Conservation (phyloP, 371 early-diverging fungal species). For the Circinella minor region DNA sequence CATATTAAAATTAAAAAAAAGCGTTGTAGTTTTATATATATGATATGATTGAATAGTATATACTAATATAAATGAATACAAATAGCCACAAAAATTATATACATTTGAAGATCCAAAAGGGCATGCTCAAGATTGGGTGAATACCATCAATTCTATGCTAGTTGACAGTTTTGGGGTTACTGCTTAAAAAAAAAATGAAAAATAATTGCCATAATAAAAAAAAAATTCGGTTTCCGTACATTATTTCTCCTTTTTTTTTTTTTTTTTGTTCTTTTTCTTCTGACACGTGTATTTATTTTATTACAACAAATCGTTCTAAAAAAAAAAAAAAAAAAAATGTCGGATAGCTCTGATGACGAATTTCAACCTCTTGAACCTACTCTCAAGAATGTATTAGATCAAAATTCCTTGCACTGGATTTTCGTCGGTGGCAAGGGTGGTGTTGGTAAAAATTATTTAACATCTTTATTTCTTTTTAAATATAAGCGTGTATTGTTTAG, state of each 20-base stretch:
- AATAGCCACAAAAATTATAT: constrained; percentile 60
- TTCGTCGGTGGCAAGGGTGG: constrained; percentile 99
- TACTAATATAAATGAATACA: background rate
- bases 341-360: constrained; percentile 61
- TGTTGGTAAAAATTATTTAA: constrained; percentile 58
- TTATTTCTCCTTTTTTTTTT: too few relatives aligned
- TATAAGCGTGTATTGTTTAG: too few relatives aligned
- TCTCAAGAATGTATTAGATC: constrained; percentile 94
- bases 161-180: constrained; percentile 56
- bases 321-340: constrained; percentile 31
- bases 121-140: constrained; percentile 61
- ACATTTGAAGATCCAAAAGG: constrained; percentile 60
- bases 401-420: constrained; percentile 94
- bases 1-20: too few relatives aligned
- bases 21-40: too few relatives aligned
- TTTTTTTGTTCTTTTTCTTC: background rate
- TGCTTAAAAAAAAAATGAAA: constrained; percentile 8
- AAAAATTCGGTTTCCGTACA: background rate
- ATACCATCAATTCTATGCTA: constrained; percentile 54
- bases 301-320: background rate
- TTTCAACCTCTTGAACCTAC: constrained; percentile 78
- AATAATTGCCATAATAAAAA: background rate
- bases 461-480: too few relatives aligned
- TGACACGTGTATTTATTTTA: background rate
- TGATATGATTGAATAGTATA: too few relatives aligned